Percentiles rank a stretch among this genome's conserved stretches.
Evolutionary conservation across 2,329 filamentous ascomycete species (phyloP).

Genomic region (Exophiala sideris): DNA sequence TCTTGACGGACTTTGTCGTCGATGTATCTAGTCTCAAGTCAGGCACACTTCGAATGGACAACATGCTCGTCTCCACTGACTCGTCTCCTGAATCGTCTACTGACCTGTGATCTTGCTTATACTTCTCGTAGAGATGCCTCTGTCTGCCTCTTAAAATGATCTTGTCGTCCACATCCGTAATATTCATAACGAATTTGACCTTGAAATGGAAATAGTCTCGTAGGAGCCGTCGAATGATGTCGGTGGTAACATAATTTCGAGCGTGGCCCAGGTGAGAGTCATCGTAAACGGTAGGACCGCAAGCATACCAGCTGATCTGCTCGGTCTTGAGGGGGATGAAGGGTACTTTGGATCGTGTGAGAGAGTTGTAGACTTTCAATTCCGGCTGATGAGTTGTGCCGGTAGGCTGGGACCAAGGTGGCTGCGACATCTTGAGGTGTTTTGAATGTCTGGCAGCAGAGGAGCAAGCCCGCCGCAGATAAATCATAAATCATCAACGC

Average conservation of each 20-base stretch:
- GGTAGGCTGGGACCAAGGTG: constrained; percentile 44
- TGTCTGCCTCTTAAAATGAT: constrained; percentile 68
- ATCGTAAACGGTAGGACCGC: constrained; percentile 83
- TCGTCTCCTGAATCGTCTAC: background rate
- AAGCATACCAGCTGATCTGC: constrained; percentile 79
- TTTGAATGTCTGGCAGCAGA: constrained; percentile 10
- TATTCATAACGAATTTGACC: constrained; percentile 88
- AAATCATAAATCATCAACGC: constrained; percentile 14
- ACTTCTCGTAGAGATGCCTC: constrained; percentile 71
- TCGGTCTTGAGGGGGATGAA: constrained; percentile 70
- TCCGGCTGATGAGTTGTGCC: constrained; percentile 44
- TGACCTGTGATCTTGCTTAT: constrained; percentile 53
- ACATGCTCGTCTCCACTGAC: no score
- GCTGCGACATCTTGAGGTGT: constrained; percentile 33
- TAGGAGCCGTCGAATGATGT: constrained; percentile 81
- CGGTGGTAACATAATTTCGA: constrained; percentile 85
- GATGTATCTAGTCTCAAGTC: constrained; percentile 29
- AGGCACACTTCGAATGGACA: constrained; percentile 1
- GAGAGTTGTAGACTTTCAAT: constrained; percentile 75
- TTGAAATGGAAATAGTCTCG: constrained; percentile 79
- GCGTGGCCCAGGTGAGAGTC: constrained; percentile 80
- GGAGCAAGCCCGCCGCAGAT: constrained; percentile 19
- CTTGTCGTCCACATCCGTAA: constrained; percentile 80
- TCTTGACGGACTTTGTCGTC: constrained; percentile 47
- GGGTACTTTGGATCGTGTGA: constrained; percentile 69